These are phyloP conservation scores for Hymenoscyphus fructigenus DNA, from an alignment of 2,329 filamentous ascomycete species.

Conservation along the genomic window DNA sequence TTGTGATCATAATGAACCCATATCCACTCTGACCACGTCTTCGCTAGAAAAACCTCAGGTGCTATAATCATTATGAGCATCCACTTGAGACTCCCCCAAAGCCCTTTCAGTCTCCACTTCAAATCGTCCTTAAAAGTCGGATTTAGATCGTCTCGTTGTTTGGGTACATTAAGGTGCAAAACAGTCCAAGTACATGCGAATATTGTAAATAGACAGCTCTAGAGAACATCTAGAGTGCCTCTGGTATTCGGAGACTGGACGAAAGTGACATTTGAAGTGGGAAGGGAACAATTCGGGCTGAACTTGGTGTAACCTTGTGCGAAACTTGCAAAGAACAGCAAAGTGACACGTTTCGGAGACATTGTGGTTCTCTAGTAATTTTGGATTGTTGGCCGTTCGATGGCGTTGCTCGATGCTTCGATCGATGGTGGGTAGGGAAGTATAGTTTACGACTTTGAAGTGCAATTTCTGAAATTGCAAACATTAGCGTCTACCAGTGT, in stretches of 20 bases:
- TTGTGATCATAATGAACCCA: background rate
- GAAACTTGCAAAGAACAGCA: background rate
- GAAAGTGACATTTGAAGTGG: conserved; percentile 4
- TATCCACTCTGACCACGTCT: too few relatives aligned
- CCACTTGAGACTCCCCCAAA: conserved; percentile 11
- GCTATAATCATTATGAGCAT: conserved; percentile 12
- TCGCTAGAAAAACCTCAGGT: conserved; percentile 13
- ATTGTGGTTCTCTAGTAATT: too few relatives aligned
- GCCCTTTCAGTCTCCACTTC: conserved; percentile 14
- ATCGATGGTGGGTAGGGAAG: too few relatives aligned
- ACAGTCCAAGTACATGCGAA: conserved; percentile 29
- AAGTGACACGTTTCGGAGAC: too few relatives aligned
- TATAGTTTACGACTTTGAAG: too few relatives aligned
- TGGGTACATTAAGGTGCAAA: conserved; percentile 30
- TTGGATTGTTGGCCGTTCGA: too few relatives aligned
- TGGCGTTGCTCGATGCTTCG: too few relatives aligned
- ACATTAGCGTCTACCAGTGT: too few relatives aligned
- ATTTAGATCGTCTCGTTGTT: conserved; percentile 11
- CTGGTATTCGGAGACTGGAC: conserved; percentile 21
- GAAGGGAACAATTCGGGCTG: background rate
- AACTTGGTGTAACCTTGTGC: background rate
- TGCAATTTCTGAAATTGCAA: too few relatives aligned
- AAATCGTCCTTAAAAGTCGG: conserved; percentile 6
- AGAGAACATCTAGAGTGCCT: conserved; percentile 30
- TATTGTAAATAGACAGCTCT: conserved; percentile 26